Evolutionary conservation across 306 rosid species (phyloP).

Genomic region (Argentina anserina): DNA sequence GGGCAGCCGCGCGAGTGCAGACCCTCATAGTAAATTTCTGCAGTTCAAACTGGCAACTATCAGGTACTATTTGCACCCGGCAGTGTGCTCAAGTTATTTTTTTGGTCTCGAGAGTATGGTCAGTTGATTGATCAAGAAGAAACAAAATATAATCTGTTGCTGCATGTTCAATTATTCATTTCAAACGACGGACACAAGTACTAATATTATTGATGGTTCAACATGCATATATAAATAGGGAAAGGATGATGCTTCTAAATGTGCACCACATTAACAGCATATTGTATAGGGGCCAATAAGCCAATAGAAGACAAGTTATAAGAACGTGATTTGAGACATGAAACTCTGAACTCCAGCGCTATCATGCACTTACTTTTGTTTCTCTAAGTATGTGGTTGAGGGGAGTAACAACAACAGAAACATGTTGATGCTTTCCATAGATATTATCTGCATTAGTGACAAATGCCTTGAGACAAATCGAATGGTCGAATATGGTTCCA

Average conservation of each 20-base stretch:
- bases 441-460: slow-evolving; percentile 1
- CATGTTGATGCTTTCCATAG: not conserved
- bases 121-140: not conserved
- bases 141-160: not conserved
- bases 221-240: not conserved
- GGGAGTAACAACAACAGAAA: not conserved
- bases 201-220: not conserved
- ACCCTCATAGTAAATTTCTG: not conserved
- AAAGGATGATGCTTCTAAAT: not conserved
- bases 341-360: not conserved
- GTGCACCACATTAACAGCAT: not conserved
- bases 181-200: not conserved
- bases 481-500: not conserved
- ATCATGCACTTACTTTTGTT: not conserved
- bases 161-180: slow-evolving; percentile 3
- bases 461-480: slow-evolving; percentile 11
- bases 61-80: not conserved
- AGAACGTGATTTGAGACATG: not conserved
- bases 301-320: not conserved
- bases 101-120: not conserved
- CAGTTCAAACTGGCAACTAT: not conserved
- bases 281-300: not conserved
- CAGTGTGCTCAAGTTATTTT: not conserved
- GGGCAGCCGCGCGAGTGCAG: not conserved
- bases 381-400: slow-evolving; percentile 1